Conservation (phyloP, 176 grass and related monocot species). For the Aegilops tauschii region DNA sequence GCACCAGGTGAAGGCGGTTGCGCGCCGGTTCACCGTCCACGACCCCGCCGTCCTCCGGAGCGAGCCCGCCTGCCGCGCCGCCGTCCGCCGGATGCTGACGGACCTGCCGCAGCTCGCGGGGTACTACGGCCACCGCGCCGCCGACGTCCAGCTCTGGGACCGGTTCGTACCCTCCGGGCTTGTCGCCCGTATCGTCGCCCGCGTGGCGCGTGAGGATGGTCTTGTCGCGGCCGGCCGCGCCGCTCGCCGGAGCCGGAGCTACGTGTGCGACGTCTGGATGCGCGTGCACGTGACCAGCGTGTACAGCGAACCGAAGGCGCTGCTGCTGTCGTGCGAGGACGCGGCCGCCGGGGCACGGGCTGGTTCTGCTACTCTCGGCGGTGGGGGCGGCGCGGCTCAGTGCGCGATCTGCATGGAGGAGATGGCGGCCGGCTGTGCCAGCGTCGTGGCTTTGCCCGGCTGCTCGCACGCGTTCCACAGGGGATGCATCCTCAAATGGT, state of each 20-base stretch:
- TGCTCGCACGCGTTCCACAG: not conserved
- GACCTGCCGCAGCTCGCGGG: not conserved
- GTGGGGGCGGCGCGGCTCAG: not conserved
- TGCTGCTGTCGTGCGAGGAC: not conserved
- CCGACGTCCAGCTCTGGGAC: not conserved
- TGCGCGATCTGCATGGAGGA: slow-evolving; percentile 13
- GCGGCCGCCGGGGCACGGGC: not conserved
- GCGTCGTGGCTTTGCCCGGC: not conserved
- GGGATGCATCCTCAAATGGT: not conserved
- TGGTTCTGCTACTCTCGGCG: not conserved
- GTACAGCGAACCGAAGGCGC: not conserved
- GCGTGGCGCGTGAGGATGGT: no score
- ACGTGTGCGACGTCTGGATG: not conserved
- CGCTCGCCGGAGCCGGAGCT: not conserved
- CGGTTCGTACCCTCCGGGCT: not conserved
- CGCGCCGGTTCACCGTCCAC: not conserved
- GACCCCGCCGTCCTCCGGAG: not conserved
- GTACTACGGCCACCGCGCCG: not conserved
- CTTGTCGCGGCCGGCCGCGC: not conserved
- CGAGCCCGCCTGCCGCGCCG: not conserved
- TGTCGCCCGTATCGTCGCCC: not conserved
- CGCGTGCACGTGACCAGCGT: not conserved
- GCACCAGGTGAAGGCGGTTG: not conserved
- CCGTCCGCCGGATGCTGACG: not conserved
- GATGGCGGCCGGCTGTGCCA: not conserved